These are phyloP conservation scores for Tricholoma terreum DNA, from an alignment of 768 basidiomycete genomes.

Conservation along the genomic window DNA sequence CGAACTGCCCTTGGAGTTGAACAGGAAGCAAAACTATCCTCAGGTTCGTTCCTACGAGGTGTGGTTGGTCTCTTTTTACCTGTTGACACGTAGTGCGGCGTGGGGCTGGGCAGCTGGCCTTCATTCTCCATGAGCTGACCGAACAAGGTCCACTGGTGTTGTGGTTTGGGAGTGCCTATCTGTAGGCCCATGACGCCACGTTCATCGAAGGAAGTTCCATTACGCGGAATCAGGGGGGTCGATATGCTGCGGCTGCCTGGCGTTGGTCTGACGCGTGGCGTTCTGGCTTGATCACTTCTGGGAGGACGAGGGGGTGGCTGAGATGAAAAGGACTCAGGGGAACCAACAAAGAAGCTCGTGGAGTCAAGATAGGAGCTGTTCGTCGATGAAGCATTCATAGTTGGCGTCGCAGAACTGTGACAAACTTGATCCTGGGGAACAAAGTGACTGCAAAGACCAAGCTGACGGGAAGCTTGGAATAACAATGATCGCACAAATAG, in stretches of 20 bases:
- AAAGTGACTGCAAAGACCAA: no score
- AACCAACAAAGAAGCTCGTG: slow-evolving; percentile 19
- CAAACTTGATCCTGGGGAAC: no score
- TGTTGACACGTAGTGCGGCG: slow-evolving; percentile 3
- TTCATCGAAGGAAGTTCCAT: slow-evolving; percentile 8
- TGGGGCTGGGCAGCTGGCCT: slow-evolving; percentile 34
- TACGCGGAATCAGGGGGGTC: slow-evolving; percentile 13
- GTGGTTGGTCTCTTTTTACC: slow-evolving; percentile 8
- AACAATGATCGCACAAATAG: no score
- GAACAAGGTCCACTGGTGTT: slow-evolving; percentile 64
- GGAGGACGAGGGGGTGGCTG: slow-evolving; percentile 1
- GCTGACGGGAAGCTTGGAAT: no score
- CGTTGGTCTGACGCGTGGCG: slow-evolving; percentile 14
- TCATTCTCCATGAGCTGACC: slow-evolving; percentile 71
- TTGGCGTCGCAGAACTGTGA: no score
- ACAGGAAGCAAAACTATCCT: neutral
- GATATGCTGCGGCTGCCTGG: slow-evolving; percentile 20
- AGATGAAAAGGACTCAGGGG: slow-evolving; percentile 20
- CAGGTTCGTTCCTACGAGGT: neutral
- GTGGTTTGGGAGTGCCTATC: slow-evolving; percentile 12
- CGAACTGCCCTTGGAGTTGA: neutral
- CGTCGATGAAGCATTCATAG: neutral
- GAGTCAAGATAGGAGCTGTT: neutral
- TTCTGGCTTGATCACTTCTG: neutral
- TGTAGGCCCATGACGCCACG: slow-evolving; percentile 10